Evolutionary conservation across 352 stramenopile species (phyloP).

Genomic region (Peronospora tabacina): DNA sequence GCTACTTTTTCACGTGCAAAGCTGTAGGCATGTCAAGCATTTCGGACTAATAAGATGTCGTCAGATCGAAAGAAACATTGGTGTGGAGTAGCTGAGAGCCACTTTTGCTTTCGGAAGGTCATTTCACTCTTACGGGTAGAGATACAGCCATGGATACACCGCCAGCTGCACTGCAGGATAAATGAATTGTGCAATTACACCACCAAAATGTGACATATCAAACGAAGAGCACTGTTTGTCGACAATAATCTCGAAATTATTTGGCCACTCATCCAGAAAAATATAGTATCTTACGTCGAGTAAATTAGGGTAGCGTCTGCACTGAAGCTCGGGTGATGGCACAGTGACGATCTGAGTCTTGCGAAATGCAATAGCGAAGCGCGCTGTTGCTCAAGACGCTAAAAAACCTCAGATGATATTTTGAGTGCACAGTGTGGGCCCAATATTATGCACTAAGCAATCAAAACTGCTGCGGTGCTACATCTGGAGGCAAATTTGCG

Average conservation of each 20-base stretch:
- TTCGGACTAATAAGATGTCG: constrained; percentile 82
- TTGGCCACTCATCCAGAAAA: constrained; percentile 66
- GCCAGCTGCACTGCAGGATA: constrained; percentile 51
- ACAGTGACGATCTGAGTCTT: constrained; percentile 85
- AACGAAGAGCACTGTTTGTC: constrained; percentile 47
- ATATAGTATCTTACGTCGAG: constrained; percentile 79
- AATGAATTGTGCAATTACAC: constrained; percentile 70
- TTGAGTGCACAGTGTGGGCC: constrained; percentile 25
- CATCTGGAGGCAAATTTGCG: constrained; percentile 19
- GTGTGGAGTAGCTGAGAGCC: constrained; percentile 73
- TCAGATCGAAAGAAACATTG: constrained; percentile 71
- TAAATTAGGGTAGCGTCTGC: constrained; percentile 55
- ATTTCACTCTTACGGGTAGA: constrained; percentile 39
- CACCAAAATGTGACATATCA: constrained; percentile 86
- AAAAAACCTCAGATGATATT: constrained; percentile 31
- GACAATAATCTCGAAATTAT: constrained; percentile 45
- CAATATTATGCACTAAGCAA: constrained; percentile 26
- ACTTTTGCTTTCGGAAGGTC: constrained; percentile 78
- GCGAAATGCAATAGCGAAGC: constrained; percentile 42
- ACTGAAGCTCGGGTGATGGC: constrained; percentile 71
- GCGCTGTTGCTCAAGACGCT: constrained; percentile 28
- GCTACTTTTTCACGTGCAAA: constrained; percentile 87
- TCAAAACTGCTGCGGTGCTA: constrained; percentile 10
- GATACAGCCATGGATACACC: constrained; percentile 12
- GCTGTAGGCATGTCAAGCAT: constrained; percentile 74